Base-by-base conservation (phyloP, 1,284 basidiomycete species). In the Trichosporon sp. region DNA sequence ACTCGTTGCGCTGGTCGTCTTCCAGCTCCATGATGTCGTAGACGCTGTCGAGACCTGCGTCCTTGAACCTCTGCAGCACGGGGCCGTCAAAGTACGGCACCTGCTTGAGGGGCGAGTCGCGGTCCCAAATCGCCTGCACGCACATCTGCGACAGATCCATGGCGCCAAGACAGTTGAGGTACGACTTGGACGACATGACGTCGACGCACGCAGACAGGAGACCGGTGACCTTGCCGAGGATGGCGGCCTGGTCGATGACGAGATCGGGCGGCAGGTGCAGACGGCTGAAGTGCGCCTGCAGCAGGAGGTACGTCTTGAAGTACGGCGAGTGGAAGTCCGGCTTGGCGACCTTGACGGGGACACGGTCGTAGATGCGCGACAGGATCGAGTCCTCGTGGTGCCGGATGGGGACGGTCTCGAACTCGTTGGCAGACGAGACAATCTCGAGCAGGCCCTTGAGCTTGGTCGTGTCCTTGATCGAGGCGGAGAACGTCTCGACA, bases 141-240 rank as follows among this genome's bases (percentile, higher is more conserved):
- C 93, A 95, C 96, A 99, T 99, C 85, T 99, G 97, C n/a, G 92
- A 93, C 71, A 99, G 83, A 85, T 99, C 97, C 97, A 99, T 99
- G 0, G 96, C 96, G 66, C 96, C 92, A 14, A 98, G 86, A 0
- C 96, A 96, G 79, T 91, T 96, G 78, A 99, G 84, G 91, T 91
- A 96, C 2, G 93, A 94, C 80, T 98, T 98, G 65, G 92, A 94
- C 4, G 92, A 95, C 94, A 99, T 95, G 72, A 99, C 96, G 81
- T 98, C 96, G 43, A 98, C 96, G 79, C 94, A 96, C 1, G 96
- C 95, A 11, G 92, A 94, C 26, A 96, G 87, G 35, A 96, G 84
- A 77, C 94, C 96, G 74, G 98, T 87, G 37, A 97, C 90, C 83
- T 96, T 97, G 84, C 92, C 90, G 2, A 99, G 87, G 11, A 99